Evolutionary conservation across 805 yeast genomes (phyloP), one percentile per base, ranked within the genome.

Genomic region (Saccharomycopsis fibuligera): DNA sequence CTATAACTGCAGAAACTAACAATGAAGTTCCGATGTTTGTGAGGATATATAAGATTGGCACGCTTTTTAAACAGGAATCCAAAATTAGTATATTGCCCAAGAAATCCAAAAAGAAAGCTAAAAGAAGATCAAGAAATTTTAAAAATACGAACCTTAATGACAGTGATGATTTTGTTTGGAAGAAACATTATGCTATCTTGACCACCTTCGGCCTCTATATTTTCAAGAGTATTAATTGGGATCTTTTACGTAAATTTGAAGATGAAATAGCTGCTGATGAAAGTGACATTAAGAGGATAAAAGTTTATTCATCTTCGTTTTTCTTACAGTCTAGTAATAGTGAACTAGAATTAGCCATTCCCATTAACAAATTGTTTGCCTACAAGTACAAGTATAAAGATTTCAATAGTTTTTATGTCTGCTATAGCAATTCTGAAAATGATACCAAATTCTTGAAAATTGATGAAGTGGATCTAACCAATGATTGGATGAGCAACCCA

Each of bases 151-250:
- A 42, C 16, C 29, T 47, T 17, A 42, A 50, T 30, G 51, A 50
- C 23, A 35, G 48, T 24, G 50, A 36, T 27, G 36, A 16, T 3
- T 60, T 57, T 10, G 52, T 56, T 14, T 74, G 79, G 80, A 73
- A 63, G 49, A 67, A 64, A 31, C 70, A 69, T 47, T 71, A 63
- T 55, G 76, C 72, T 22, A 59, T 76, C n/a, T 57, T 77, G 41
- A 77, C 82, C 0, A 62, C 75, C 0, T 67, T 73, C 51, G 81
- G 81, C 1, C 54, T 76, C 19, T 62, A 75, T 12, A 60, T 76
- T 27, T 76, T 69, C 58, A 74, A 71, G 36, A 66, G 64, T 41
- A 54, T 67, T 40, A 64, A 66, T 23, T 64, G 54, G 51, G 51
- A 53, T 10, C 30, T 44, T 12, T 25, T 50, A n/a, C 19, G 23